Base-by-base conservation (phyloP, 306 rosid species). In the Alnus rubra region DNA sequence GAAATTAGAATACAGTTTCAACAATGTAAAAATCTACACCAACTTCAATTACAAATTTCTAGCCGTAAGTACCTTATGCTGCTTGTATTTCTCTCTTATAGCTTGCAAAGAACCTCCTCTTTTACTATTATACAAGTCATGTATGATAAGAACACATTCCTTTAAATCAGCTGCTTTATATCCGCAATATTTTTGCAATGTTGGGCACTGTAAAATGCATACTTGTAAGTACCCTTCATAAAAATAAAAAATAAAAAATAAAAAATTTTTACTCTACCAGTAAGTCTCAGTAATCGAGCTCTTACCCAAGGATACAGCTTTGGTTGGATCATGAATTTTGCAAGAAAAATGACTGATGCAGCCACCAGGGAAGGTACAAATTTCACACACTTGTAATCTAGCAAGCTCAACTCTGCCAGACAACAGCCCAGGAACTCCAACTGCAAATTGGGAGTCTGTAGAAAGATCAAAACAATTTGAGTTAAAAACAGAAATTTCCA, bases 311-410 rank as follows among this genome's bases (percentile, higher is more conserved):
- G 99, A 76, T 81, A 86, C 11, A 52, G 68, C 78, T 82, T 88
- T 3, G 96, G 87, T 23, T 49, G 77, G 71, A 90, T 49, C 16
- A 91, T 91, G 69, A 88, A 91, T 74, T 88, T 89, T 2, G 99
- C 86, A 23, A 95, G 89, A 87, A 87, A 95, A 7, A 88, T 74
- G 16, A 87, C 97, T 0, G 98, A 90, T 0, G 98, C 94, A 0
- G 98, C 99, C 60, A 95, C 89, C 89, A 90, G 71, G 69, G 99
- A 95, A 75, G 99, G 98, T 81, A 90, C 74, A 79, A 86, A 93
- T 80, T 87, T 89, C 1, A 95, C 88, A 78, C 91, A 90, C 60
- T 82, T 80, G 67, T 93, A 95, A 49, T 95, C 99, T 75, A 95
- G 73, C 83, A 95, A 81, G 79, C 99, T 95, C 48, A 95, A 88